Evolutionary conservation across 257 asterid species (phyloP).

Genomic region (Jaltomata sinuosa): DNA sequence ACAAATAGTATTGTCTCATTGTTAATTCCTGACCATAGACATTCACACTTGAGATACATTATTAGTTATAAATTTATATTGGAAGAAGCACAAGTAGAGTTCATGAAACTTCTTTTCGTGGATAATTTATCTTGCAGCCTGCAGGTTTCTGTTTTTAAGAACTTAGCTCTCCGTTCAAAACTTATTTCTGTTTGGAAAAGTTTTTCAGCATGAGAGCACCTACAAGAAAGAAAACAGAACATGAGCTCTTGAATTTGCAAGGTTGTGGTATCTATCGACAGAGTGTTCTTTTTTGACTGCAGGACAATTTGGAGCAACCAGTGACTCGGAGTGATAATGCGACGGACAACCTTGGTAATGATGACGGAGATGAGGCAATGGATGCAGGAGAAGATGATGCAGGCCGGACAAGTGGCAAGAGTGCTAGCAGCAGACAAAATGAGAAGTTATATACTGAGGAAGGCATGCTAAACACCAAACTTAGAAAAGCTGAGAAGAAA

Average conservation of each 20-base stretch:
- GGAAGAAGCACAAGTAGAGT: background rate
- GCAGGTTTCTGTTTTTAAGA: background rate
- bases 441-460: conserved; percentile 72
- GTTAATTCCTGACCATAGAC: background rate
- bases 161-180: background rate
- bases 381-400: conserved; percentile 40
- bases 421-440: conserved; percentile 43
- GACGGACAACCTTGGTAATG: background rate
- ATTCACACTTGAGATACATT: background rate
- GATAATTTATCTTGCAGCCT: background rate
- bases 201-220: background rate
- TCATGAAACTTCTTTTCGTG: background rate
- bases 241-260: background rate
- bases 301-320: conserved; percentile 37
- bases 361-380: conserved; percentile 48
- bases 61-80: background rate
- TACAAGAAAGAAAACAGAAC: background rate
- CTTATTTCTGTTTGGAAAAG: background rate
- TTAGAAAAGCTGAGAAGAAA: conserved; percentile 65
- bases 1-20: background rate
- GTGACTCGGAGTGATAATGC: conserved; percentile 1
- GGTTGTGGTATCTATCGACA: background rate
- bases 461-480: conserved; percentile 70
- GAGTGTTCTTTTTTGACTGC: background rate
- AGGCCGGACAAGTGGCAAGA: conserved; percentile 27